phyloP scores from a whole-genome alignment of 352 stramenopile genomes.

The Aphanomyces stellatus region DNA sequence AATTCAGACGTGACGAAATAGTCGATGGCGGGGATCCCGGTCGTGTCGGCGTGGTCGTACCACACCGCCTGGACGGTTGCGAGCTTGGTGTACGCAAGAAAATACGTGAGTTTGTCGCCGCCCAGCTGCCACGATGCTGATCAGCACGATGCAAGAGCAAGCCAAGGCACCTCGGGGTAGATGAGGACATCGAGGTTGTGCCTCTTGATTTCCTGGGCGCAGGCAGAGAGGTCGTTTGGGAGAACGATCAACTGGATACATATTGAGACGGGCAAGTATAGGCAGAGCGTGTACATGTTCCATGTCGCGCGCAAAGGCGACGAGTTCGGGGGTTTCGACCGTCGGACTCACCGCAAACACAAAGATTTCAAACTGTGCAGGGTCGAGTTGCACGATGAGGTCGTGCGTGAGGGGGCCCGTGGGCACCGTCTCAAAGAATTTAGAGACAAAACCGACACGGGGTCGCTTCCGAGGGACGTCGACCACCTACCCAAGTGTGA shows the following conservation, averaged over 20 bases:
- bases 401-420: conserved; percentile 56
- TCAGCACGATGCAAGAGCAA: background rate
- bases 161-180: conserved; percentile 20
- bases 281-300: conserved; percentile 28
- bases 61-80: conserved; percentile 60
- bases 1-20: conserved; percentile 61
- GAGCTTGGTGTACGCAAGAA: conserved; percentile 54
- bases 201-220: conserved; percentile 37
- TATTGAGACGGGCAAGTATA: background rate
- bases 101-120: conserved; percentile 72
- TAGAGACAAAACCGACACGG: conserved; percentile 57
- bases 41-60: conserved; percentile 70
- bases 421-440: conserved; percentile 42
- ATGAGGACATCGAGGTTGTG: conserved; percentile 56
- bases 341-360: conserved; percentile 54
- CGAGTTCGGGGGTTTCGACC: conserved; percentile 43
- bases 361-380: conserved; percentile 56
- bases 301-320: conserved; percentile 33
- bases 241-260: conserved; percentile 39
- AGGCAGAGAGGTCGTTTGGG: conserved; percentile 37
- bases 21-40: conserved; percentile 52
- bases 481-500: background rate
- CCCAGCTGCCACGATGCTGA: conserved; percentile 34
- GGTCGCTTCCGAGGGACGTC: conserved; percentile 22
- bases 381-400: conserved; percentile 45